Evolutionary conservation across 2,329 filamentous ascomycete genomes (phyloP), one percentile per base, ranked within the genome.

Genomic region (Fusarium devonianum): DNA sequence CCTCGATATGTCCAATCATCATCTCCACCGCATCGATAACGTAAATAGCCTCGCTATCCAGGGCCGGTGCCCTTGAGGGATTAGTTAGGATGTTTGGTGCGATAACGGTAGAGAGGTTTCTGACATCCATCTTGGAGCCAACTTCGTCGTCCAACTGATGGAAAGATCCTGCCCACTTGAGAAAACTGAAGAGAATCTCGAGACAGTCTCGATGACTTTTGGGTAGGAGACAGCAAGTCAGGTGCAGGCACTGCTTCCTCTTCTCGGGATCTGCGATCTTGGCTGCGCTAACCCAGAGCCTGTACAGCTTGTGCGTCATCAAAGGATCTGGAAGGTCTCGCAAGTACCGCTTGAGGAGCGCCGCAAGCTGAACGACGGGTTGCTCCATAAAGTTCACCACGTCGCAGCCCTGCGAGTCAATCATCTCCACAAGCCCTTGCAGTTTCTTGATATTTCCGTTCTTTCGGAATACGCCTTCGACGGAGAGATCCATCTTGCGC

Each of bases 401-500:
- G 59, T 95, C 91, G 52, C 89, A 90, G 30, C 91, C 93, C 43
- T 91, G 88, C 33, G 84, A 84, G 70, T 99, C 94, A 58, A 99
- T 92, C 63, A 87, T 80, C 46, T 95, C 90, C 28, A 91, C 87
- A 6, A 95, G 79, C 54, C 96, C 92, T 62, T 89, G 90, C 33
- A 97, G 80, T 62, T 92, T 90, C 71, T 94, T 93, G 75, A 99
- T 97, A 72, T 97, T 99, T 64, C 94, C 94, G 66, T 97, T 99
- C 81, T 99, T 99, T 63, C 94, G 87, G 83, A 99, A 99, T 16
- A 99, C 92, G 65, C 94, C 94, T 72, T 99, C 94, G 1, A 99
- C 91, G 2, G 93, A 97, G 77, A 99, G 92, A 71, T 99, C 94
- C 91, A 99, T 97, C 73, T 93, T 94, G 64, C 92, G 87, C 90